Conservation (phyloP, 2,329 filamentous ascomycete species). For the Fusarium chlamydosporum region DNA sequence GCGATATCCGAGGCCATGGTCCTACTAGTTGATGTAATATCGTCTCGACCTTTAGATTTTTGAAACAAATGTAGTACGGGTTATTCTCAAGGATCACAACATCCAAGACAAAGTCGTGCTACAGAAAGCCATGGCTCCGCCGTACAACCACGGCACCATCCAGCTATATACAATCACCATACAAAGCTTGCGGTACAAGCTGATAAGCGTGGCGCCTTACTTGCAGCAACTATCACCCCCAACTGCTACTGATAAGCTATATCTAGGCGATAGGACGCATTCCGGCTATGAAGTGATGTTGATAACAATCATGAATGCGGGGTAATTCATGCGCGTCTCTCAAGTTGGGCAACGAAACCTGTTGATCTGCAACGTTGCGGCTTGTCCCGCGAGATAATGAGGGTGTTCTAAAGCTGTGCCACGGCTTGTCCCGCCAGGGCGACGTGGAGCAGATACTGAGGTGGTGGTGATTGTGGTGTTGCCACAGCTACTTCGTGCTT, state of each 20-base stretch:
- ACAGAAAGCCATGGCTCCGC: not conserved
- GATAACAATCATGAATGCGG: slow-evolving; percentile 34
- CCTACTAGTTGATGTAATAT: too few relatives aligned
- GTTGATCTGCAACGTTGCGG: slow-evolving; percentile 34
- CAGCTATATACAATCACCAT: slow-evolving; percentile 5
- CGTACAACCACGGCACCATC: slow-evolving; percentile 3
- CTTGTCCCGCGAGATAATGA: slow-evolving; percentile 27
- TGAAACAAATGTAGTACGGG: not conserved
- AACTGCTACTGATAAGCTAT: slow-evolving; percentile 35
- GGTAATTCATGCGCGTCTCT: slow-evolving; percentile 30
- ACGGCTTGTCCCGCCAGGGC: slow-evolving; percentile 12
- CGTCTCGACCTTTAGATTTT: not conserved
- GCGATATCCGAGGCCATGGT: slow-evolving; percentile 58
- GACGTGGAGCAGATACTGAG: not conserved
- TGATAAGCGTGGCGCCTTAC: slow-evolving; percentile 25
- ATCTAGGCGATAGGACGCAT: slow-evolving; percentile 10
- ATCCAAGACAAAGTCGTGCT: not conserved
- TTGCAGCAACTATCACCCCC: slow-evolving; percentile 20
- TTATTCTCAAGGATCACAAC: not conserved
- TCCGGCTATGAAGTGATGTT: slow-evolving; percentile 5
- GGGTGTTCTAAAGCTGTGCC: slow-evolving; percentile 5
- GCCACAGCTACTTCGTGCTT: slow-evolving; percentile 1
- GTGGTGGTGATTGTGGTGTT: not conserved
- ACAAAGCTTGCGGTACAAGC: not conserved
- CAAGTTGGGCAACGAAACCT: slow-evolving; percentile 18